Evolutionary conservation across 352 stramenopile species (phyloP).

Genomic region (Albugo laibachii): DNA sequence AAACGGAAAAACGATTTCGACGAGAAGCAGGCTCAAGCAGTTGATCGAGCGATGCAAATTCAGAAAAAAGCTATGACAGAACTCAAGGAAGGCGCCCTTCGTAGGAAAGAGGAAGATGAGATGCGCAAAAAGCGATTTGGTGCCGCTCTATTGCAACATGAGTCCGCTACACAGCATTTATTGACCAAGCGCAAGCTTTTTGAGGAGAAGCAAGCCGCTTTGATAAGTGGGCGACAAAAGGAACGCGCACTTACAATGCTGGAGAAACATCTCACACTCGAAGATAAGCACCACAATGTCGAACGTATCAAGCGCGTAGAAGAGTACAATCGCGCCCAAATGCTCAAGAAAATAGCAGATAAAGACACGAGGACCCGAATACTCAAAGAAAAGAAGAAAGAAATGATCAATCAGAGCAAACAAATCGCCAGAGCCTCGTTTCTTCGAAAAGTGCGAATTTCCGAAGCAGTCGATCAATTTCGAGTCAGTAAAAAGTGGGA

Average conservation of each 20-base stretch:
- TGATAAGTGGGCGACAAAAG: slow-evolving; percentile 21
- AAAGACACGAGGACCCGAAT: slow-evolving; percentile 31
- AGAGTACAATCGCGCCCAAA: slow-evolving; percentile 36
- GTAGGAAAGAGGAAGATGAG: slow-evolving; percentile 43
- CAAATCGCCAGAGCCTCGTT: slow-evolving; percentile 41
- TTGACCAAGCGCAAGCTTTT: slow-evolving; percentile 20
- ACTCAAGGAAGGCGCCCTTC: slow-evolving; percentile 29
- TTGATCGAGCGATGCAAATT: slow-evolving; percentile 30
- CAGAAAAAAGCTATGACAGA: slow-evolving; percentile 31
- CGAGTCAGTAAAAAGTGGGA: slow-evolving; percentile 49
- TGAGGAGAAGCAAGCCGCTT: slow-evolving; percentile 19
- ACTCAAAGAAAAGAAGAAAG: slow-evolving; percentile 44
- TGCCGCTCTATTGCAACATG: slow-evolving; percentile 18
- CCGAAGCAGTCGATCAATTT: slow-evolving; percentile 42
- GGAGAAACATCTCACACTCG: slow-evolving; percentile 23
- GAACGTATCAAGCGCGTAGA: slow-evolving; percentile 54
- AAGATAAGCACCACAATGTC: slow-evolving; percentile 50
- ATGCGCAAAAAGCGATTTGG: slow-evolving; percentile 43
- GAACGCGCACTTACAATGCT: slow-evolving; percentile 25
- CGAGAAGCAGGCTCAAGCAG: slow-evolving; percentile 27
- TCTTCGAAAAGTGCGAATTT: slow-evolving; percentile 43
- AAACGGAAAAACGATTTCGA: slow-evolving; percentile 45
- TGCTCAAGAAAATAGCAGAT: slow-evolving; percentile 27
- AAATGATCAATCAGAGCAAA: slow-evolving; percentile 29
- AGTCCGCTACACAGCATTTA: slow-evolving; percentile 18